phyloP scores from a whole-genome alignment of 352 stramenopile species.

The Pythium brachiatum region DNA sequence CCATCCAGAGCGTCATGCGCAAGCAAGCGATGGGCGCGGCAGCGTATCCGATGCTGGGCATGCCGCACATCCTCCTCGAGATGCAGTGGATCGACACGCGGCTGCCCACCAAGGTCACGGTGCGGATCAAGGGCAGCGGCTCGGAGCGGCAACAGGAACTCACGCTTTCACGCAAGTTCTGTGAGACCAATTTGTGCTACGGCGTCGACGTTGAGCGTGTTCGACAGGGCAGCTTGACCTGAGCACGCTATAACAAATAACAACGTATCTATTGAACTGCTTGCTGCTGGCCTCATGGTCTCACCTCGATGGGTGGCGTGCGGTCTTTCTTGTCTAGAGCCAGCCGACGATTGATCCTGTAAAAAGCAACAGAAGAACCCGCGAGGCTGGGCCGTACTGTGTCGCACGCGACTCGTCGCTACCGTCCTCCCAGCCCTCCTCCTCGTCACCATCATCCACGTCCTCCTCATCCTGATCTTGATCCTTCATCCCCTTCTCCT shows the following conservation, averaged over 20 bases:
- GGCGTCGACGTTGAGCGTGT: constrained; percentile 17
- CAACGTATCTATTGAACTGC: not conserved
- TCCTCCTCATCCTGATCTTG: not conserved
- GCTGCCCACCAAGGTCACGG: constrained; percentile 45
- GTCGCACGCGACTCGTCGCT: not conserved
- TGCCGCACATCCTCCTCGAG: constrained; percentile 48
- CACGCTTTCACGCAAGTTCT: constrained; percentile 28
- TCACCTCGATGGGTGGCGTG: not conserved
- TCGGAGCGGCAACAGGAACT: constrained; percentile 10
- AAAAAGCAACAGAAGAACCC: not conserved
- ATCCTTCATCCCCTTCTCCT: not conserved
- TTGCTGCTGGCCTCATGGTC: not conserved
- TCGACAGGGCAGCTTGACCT: not conserved
- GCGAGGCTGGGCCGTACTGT: not conserved
- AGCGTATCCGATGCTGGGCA: constrained; percentile 41
- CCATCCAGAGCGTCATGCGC: constrained; percentile 43
- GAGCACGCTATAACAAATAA: not conserved
- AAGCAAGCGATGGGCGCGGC: constrained; percentile 38
- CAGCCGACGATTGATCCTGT: not conserved
- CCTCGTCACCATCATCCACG: too few species aligned
- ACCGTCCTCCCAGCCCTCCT: not conserved
- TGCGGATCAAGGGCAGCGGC: constrained; percentile 30
- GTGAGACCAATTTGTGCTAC: constrained; percentile 28
- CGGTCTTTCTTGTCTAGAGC: not conserved
- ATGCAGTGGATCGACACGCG: constrained; percentile 66